Evolutionary conservation across 2,329 filamentous ascomycete genomes (phyloP), one percentile per base, ranked within the genome.

Genomic region (Endocalyx cinctus): DNA sequence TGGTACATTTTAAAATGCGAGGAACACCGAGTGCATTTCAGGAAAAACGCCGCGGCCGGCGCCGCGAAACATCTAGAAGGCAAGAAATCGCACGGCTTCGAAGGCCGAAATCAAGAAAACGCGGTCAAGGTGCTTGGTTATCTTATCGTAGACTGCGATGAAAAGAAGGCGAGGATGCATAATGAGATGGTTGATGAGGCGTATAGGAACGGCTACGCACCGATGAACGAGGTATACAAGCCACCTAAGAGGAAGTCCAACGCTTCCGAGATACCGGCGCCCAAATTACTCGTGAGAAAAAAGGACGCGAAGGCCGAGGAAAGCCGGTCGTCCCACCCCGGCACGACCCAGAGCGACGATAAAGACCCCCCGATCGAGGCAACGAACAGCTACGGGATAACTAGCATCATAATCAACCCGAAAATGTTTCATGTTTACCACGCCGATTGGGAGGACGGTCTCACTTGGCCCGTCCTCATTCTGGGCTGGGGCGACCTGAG

Each of bases 1-100:
- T 65, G 50, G 43, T 66, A 62, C 33, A 62, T 66, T 5, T 35
- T 64, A 3, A 59, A 55, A 33, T 66, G 63, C 44, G 58, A 63
- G 20, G 51, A 62, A 31, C 62, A 66, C 13, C 32, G 39, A 0
- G 45, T 62, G 6, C 58, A 60, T 16, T 66, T 67, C 38, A 57
- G 50, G 10, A 35, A 36, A 10, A 53, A 55, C 20, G 54, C 62
- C 0, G 35, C 64, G 2, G 33, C 39, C 6, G 63, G 61, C 13
- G 62, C 62, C 1, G 60, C 60, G 0, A 64, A 62, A 34, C 63
- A 67, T 29, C 42, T 66, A 1, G 48, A 50, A 25, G 49, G 55
- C 14, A n/a, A n/a, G n/a, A 37, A 38, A 5, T 32, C 46, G 11
- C 63, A 64, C 23, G 50, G 50, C 6, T 34, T 47, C 17, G 45